Conservation (phyloP, 208 protist genomes). For the Porcisia hertigi region DNA sequence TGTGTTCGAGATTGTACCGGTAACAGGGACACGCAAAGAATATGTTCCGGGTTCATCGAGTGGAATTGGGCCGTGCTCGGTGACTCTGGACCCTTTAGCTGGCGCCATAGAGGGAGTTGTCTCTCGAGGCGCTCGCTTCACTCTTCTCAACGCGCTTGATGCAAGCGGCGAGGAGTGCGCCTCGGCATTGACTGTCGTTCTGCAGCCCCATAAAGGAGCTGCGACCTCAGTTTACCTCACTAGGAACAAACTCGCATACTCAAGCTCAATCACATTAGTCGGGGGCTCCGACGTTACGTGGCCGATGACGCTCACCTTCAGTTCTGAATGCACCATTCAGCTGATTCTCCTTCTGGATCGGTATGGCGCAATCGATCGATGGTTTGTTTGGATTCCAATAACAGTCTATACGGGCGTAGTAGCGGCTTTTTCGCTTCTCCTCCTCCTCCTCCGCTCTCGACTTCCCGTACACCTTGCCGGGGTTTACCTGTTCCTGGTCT, state of each 20-base stretch:
- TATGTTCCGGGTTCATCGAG: neutral
- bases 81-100: conserved; percentile 36
- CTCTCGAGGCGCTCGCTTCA: conserved; percentile 24
- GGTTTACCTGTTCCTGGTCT: conserved; percentile 40
- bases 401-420: conserved; percentile 49
- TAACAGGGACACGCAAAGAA: neutral
- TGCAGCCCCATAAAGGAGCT: neutral
- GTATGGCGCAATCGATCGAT: conserved; percentile 47
- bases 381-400: conserved; percentile 68
- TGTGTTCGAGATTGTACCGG: conserved; percentile 44
- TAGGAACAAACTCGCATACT: neutral
- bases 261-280: conserved; percentile 24
- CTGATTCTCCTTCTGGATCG: conserved; percentile 43
- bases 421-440: conserved; percentile 25
- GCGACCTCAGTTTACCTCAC: conserved; percentile 2
- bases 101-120: conserved; percentile 32
- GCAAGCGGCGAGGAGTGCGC: conserved; percentile 4
- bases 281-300: conserved; percentile 2
- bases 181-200: conserved; percentile 9
- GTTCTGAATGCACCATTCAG: conserved; percentile 36
- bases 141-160: conserved; percentile 9
- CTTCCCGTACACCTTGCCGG: conserved; percentile 29
- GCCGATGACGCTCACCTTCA: conserved; percentile 35
- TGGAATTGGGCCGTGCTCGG: conserved; percentile 14
- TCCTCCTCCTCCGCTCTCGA: conserved; percentile 15